Conservation (phyloP, 176 grass and related monocot species). For the Aegilops bicornis region DNA sequence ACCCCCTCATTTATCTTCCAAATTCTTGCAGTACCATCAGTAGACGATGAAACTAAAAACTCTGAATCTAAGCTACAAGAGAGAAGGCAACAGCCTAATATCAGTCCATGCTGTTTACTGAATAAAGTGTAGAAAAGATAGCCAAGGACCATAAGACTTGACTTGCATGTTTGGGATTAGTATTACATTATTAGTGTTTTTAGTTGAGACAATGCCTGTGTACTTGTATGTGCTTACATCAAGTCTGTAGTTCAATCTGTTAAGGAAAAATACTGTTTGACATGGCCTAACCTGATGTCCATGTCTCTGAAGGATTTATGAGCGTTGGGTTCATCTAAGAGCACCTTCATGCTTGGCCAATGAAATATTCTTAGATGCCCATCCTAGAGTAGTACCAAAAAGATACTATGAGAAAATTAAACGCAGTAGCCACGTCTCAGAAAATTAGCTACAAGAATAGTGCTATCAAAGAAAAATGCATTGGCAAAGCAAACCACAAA, state of each 20-base stretch:
- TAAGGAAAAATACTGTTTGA: not conserved
- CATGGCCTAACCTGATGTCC: constrained; percentile 85
- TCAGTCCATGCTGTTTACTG: constrained; percentile 11
- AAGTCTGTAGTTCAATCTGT: constrained; percentile 10
- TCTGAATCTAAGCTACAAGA: constrained; percentile 93
- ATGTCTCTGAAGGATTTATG: constrained; percentile 95
- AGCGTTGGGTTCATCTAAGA: constrained; percentile 95
- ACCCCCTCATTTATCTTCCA: constrained; percentile 88
- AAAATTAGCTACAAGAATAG: constrained; percentile 24
- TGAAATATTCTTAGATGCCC: constrained; percentile 90
- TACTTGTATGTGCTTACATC: constrained; percentile 24
- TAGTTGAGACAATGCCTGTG: not conserved
- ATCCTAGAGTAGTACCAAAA: constrained; percentile 57
- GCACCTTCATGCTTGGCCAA: constrained; percentile 84
- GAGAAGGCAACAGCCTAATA: constrained; percentile 9
- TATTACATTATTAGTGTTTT: not conserved
- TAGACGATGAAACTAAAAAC: constrained; percentile 91
- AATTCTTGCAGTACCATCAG: constrained; percentile 96
- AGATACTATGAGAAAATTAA: constrained; percentile 13
- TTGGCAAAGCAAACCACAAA: constrained; percentile 2
- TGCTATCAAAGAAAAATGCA: not conserved
- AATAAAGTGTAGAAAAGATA: constrained; percentile 10
- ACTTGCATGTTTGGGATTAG: not conserved
- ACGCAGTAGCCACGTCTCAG: not conserved
- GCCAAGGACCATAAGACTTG: not conserved